A percentile compares a stretch with the other conserved stretches of the same genome.
phyloP scores from a whole-genome alignment of 495 filamentous ascomycete species.

The Aspergillus diversus region DNA sequence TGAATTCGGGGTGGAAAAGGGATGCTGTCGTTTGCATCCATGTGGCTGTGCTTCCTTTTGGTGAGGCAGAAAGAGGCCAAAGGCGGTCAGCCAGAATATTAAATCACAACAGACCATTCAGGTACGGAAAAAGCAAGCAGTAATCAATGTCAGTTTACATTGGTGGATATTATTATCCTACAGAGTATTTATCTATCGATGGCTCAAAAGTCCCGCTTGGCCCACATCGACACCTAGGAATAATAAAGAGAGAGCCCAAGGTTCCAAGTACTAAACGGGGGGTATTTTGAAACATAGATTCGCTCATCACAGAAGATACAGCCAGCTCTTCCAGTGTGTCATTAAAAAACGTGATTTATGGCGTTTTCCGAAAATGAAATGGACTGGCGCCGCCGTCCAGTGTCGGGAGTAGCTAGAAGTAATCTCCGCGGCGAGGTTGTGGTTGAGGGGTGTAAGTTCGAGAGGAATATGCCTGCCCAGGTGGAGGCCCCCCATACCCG shows the following conservation, averaged over 20 bases:
- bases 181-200: constrained; percentile 16
- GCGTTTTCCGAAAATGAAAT: not conserved
- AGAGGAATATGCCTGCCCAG: constrained; percentile 10
- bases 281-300: constrained; percentile 20
- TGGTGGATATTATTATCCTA: constrained; percentile 1
- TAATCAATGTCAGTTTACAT: not conserved
- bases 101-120: not conserved
- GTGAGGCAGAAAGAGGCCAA: not conserved
- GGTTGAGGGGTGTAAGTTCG: constrained; percentile 20
- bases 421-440: constrained; percentile 15
- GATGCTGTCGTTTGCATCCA: not conserved
- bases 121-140: not conserved
- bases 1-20: not conserved
- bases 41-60: not conserved
- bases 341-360: constrained; percentile 11
- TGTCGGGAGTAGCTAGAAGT: constrained; percentile 13
- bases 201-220: constrained; percentile 10
- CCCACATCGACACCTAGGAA: constrained; percentile 9
- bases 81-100: not conserved
- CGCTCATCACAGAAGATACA: constrained; percentile 21
- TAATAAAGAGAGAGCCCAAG: constrained; percentile 2
- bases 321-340: constrained; percentile 18
- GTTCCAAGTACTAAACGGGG: constrained; percentile 15
- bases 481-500: constrained; percentile 15
- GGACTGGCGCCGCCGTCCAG: constrained; percentile 6